Conservation (phyloP, 192 early-diverging fungal species). For the Entomortierella lignicola region DNA sequence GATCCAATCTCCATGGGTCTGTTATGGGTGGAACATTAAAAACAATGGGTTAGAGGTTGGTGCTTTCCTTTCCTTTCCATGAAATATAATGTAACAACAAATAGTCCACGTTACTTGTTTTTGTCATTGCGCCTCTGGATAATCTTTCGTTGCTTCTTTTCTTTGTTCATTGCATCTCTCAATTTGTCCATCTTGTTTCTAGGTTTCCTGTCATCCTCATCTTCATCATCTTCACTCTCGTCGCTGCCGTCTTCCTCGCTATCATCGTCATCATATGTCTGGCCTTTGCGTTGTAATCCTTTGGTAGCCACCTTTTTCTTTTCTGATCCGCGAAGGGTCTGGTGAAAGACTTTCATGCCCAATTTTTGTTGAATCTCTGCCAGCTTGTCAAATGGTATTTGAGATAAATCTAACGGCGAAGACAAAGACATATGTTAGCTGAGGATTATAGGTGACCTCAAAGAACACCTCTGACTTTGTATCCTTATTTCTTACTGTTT, state of each 20-base stretch:
- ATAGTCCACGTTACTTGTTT: conserved; percentile 50
- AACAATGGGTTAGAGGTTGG: too few species aligned
- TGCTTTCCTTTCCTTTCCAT: background rate
- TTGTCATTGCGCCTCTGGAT: conserved; percentile 55
- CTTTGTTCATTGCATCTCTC: conserved; percentile 46
- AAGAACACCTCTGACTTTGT: background rate
- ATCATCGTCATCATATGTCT: conserved; percentile 44
- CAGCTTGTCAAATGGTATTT: conserved; percentile 84
- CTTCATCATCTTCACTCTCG: conserved; percentile 43
- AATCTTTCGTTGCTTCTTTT: conserved; percentile 54
- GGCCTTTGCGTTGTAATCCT: conserved; percentile 36
- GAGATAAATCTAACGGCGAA: conserved; percentile 65
- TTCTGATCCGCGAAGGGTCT: conserved; percentile 54
- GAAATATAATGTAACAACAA: background rate
- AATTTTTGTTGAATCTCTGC: conserved; percentile 82
- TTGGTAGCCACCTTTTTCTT: conserved; percentile 37
- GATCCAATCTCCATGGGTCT: conserved; percentile 84
- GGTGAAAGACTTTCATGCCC: conserved; percentile 72
- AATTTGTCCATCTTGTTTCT: conserved; percentile 52
- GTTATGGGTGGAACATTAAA: background rate
- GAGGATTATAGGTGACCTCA: too few species aligned
- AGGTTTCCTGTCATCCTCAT: conserved; percentile 35
- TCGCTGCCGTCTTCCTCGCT: conserved; percentile 24
- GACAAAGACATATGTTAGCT: background rate
- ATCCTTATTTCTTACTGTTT: conserved; percentile 30